Percentiles rank a stretch among this genome's conserved stretches.
phyloP scores from a whole-genome alignment of 139 green algal species.

The Picochlorum costavermella region DNA sequence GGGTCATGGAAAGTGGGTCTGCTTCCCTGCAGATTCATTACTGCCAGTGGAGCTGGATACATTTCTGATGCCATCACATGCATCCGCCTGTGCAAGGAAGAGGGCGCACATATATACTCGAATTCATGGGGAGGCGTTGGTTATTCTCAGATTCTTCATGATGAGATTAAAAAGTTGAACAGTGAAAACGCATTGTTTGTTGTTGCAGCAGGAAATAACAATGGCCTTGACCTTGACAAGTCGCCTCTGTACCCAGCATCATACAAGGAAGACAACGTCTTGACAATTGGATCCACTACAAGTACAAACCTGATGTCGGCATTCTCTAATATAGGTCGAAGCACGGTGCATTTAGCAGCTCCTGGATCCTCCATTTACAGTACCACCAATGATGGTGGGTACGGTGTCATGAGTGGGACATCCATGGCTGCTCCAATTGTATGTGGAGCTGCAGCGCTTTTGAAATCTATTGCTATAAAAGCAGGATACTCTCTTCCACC shows the following conservation, averaged over 20 bases:
- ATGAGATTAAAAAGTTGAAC: conserved; percentile 15
- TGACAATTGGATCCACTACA: conserved; percentile 24
- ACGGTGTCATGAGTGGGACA: conserved; percentile 57
- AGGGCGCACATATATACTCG: conserved; percentile 26
- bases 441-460: conserved; percentile 46
- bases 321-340: conserved; percentile 23
- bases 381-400: conserved; percentile 15
- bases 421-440: conserved; percentile 79
- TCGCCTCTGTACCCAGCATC: conserved; percentile 23
- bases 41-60: conserved; percentile 19
- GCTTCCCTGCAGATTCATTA: conserved; percentile 30
- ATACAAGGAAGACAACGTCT: conserved; percentile 21
- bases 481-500: conserved; percentile 1
- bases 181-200: conserved; percentile 28
- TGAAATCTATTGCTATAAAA: conserved; percentile 34
- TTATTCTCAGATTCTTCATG: conserved; percentile 16
- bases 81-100: conserved; percentile 19
- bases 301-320: conserved; percentile 5
- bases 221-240: conserved; percentile 24
- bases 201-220: conserved; percentile 30
- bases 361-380: conserved; percentile 25
- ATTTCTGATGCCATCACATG: conserved; percentile 36
- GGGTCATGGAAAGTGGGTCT: conserved; percentile 18
- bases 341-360: conserved; percentile 21
- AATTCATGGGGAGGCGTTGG: conserved; percentile 36